phyloP scores from a whole-genome alignment of 2,329 filamentous ascomycete species.

The Septoria linicola region DNA sequence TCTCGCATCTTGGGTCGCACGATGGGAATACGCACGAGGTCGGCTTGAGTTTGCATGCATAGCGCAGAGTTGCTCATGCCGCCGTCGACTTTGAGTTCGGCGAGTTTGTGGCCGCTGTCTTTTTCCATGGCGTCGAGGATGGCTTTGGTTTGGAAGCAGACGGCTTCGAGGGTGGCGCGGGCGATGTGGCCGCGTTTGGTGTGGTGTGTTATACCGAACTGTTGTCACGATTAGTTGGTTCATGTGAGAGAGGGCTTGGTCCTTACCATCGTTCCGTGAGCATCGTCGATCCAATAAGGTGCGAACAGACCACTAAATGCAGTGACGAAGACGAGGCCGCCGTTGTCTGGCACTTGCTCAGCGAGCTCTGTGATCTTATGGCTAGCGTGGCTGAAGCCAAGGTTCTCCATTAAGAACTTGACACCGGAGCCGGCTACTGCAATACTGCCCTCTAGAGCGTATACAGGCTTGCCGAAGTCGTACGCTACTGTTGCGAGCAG shows the following conservation, averaged over 20 bases:
- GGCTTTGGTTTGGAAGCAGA: conserved; percentile 88
- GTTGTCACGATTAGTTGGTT: conserved; percentile 11
- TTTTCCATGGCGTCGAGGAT: conserved; percentile 90
- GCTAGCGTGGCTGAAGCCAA: conserved; percentile 63
- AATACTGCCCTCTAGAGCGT: conserved; percentile 77
- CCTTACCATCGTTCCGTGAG: conserved; percentile 69
- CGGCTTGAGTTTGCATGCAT: conserved; percentile 88
- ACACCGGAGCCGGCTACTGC: conserved; percentile 77
- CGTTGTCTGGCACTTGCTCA: conserved; percentile 68
- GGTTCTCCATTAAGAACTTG: conserved; percentile 68
- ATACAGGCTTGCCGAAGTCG: conserved; percentile 70
- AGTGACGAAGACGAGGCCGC: conserved; percentile 81
- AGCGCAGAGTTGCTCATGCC: conserved; percentile 86
- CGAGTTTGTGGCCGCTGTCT: conserved; percentile 74
- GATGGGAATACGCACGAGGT: conserved; percentile 79
- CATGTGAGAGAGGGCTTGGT: too few relatives aligned
- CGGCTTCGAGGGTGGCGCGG: conserved; percentile 84
- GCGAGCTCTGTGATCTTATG: conserved; percentile 65
- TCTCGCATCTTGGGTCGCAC: conserved; percentile 85
- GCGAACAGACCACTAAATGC: conserved; percentile 90
- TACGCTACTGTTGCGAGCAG: conserved; percentile 85
- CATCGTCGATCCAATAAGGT: conserved; percentile 93
- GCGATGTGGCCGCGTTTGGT: conserved; percentile 84
- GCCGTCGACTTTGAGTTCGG: conserved; percentile 78
- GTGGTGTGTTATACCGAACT: conserved; percentile 53